Evolutionary conservation across 192 early-diverging fungal species (phyloP), one percentile per base, ranked within the genome.

Genomic region (Coemansia sp.): DNA sequence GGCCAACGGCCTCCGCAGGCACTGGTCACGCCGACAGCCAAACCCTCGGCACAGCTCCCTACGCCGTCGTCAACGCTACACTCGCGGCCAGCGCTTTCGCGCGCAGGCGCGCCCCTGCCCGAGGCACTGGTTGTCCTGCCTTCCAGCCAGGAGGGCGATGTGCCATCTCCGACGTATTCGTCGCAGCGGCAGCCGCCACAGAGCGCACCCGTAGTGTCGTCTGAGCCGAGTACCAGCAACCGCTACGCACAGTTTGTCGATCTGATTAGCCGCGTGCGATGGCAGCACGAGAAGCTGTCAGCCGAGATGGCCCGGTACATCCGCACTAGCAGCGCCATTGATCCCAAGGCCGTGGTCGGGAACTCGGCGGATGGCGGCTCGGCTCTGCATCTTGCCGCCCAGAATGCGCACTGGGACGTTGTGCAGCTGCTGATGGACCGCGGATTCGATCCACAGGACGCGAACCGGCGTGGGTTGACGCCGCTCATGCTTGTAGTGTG

Each of bases 401-500:
- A 27, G 7, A 53, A 56, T 40, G 69, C 29, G 18, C 59, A 64
- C 47, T 66, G 61, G 61, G 58, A 56, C 25, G 47, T 56, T 0
- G 69, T 61, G 30, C 57, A 56, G 45, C 21, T 51, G 34, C 58
- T 73, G 36, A 21, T 73, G 44, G 44, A 25, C 16, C 53, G 49
- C 23, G 69, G 64, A 1, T 57, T 53, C 18, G 57, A 64, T 27
- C 20, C 50, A 0, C 27, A 34, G 13, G 16, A 23, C 2, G 38
- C 42, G 0, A 60, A 55, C 38, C 43, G 51, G 11, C 44, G 56
- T 23, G 69, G 69, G 17, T 26, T 34, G 17, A 73, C 69, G 28
- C 38, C 63, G 44, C 63, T 73, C 36, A 73, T 72, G 69, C 32
- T 56, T n/a, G 69, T 45, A 18, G 49, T 40, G 9, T 19, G 47